These are phyloP conservation scores for Colletotrichum siamense DNA, from an alignment of 2,329 filamentous ascomycete species.

Conservation along the genomic window DNA sequence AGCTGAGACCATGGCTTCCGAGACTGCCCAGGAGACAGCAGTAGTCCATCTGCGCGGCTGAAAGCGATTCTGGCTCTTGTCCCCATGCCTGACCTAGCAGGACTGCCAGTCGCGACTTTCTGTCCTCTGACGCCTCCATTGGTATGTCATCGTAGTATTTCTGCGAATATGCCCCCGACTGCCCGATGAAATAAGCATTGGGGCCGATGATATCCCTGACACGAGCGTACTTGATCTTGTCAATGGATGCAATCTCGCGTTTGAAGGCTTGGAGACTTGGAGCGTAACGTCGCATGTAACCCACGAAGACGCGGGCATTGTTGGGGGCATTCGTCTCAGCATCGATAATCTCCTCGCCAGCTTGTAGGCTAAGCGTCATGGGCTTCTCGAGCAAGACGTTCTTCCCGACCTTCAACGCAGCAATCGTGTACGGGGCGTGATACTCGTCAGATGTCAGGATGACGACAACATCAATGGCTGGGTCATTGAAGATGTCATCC, in stretches of 20 bases:
- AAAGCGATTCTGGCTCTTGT: constrained; percentile 29
- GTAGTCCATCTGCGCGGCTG: constrained; percentile 30
- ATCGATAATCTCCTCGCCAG: constrained; percentile 47
- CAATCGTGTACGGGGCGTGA: constrained; percentile 51
- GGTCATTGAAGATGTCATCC: constrained; percentile 38
- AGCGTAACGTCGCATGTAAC: constrained; percentile 63
- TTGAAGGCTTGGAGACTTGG: constrained; percentile 50
- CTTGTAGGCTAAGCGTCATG: constrained; percentile 49
- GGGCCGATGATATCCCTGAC: constrained; percentile 33
- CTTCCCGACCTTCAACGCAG: constrained; percentile 55
- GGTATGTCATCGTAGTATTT: background rate
- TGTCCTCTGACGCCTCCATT: background rate
- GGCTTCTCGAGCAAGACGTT: constrained; percentile 63
- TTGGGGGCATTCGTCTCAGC: constrained; percentile 43
- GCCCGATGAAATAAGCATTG: background rate
- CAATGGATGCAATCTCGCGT: constrained; percentile 51
- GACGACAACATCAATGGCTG: constrained; percentile 54
- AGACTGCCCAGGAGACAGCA: constrained; percentile 52
- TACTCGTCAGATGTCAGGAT: constrained; percentile 54
- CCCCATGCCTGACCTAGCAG: background rate
- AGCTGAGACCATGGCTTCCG: constrained; percentile 58
- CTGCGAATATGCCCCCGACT: constrained; percentile 26
- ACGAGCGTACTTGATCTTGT: constrained; percentile 56
- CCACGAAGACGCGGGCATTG: constrained; percentile 54
- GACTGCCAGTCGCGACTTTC: background rate